Percentiles rank a stretch among this genome's conserved stretches.
These are phyloP conservation scores for Nigrograna mackinnonii DNA, from an alignment of 2,329 filamentous ascomycete genomes.

Conservation along the genomic window DNA sequence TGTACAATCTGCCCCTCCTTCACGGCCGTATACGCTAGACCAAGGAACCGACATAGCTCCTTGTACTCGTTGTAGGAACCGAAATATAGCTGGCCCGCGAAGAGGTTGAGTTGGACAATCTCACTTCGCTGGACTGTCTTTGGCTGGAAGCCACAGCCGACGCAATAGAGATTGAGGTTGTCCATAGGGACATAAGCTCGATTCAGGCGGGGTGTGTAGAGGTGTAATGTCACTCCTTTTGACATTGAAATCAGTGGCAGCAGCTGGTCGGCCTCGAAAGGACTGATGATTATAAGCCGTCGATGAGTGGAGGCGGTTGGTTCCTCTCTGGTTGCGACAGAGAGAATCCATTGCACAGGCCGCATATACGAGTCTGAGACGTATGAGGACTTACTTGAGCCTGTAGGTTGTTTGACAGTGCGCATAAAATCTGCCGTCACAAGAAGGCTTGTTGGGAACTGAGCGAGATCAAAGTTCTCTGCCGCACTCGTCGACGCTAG, in stretches of 20 bases:
- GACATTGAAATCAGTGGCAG: conserved; percentile 43
- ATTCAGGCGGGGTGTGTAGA: conserved; percentile 56
- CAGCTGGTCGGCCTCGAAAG: conserved; percentile 62
- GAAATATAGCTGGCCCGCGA: conserved; percentile 70
- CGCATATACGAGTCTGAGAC: conserved; percentile 54
- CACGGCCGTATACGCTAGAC: conserved; percentile 43
- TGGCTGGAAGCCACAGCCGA: conserved; percentile 22
- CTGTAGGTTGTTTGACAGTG: conserved; percentile 43
- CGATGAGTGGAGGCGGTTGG: background rate
- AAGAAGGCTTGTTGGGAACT: conserved; percentile 47
- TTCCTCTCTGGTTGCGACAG: conserved; percentile 13
- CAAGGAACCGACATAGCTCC: conserved; percentile 55
- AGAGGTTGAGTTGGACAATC: conserved; percentile 62
- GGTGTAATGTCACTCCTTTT: conserved; percentile 47
- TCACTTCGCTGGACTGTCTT: conserved; percentile 27
- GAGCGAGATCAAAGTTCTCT: conserved; percentile 26
- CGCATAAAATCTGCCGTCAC: conserved; percentile 56
- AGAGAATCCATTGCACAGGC: conserved; percentile 59
- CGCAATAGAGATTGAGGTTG: conserved; percentile 48
- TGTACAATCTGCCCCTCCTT: conserved; percentile 10
- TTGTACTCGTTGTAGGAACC: conserved; percentile 58
- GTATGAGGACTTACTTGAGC: conserved; percentile 2
- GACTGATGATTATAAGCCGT: conserved; percentile 61
- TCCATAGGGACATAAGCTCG: conserved; percentile 46
- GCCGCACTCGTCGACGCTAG: conserved; percentile 48